These are phyloP conservation scores for Fonsecaea monophora DNA, from an alignment of 2,329 filamentous ascomycete species.

Conservation along the genomic window DNA sequence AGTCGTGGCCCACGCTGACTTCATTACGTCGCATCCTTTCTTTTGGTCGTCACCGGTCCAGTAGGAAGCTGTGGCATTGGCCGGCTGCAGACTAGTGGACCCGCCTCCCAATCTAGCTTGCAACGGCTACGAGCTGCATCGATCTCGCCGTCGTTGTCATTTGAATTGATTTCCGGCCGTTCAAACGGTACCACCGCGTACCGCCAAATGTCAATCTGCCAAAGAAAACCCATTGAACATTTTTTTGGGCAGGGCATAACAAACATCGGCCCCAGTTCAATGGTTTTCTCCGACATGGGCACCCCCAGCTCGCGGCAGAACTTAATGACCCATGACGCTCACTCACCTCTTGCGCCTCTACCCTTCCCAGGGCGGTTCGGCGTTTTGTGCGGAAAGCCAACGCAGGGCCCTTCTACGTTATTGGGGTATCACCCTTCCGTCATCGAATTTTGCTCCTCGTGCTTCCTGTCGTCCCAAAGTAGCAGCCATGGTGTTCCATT, in stretches of 20 bases:
- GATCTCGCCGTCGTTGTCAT: constrained; percentile 27
- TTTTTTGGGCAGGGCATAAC: not conserved
- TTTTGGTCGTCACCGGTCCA: constrained; percentile 22
- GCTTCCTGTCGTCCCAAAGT: constrained; percentile 1
- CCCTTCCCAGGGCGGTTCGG: constrained; percentile 8
- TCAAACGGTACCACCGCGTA: too few species aligned
- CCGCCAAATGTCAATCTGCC: too few species aligned
- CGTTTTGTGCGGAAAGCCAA: constrained; percentile 11
- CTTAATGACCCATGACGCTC: constrained; percentile 17
- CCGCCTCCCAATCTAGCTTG: constrained; percentile 30
- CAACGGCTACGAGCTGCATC: constrained; percentile 26
- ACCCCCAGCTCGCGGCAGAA: constrained; percentile 31
- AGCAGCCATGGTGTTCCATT: constrained; percentile 10
- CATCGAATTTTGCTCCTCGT: constrained; percentile 23
- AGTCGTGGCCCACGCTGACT: constrained; percentile 31
- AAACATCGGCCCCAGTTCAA: constrained; percentile 27
- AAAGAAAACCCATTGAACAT: constrained; percentile 1
- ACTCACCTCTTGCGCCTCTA: constrained; percentile 13
- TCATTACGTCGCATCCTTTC: constrained; percentile 36
- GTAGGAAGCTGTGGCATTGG: constrained; percentile 26
- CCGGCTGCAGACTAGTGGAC: constrained; percentile 24
- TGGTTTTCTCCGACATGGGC: constrained; percentile 34
- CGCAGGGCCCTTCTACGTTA: constrained; percentile 8
- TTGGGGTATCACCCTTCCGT: constrained; percentile 24
- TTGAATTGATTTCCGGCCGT: constrained; percentile 23